Base-by-base conservation (phyloP, 805 yeast genomes). In the Saccharomyces eubayanus region DNA sequence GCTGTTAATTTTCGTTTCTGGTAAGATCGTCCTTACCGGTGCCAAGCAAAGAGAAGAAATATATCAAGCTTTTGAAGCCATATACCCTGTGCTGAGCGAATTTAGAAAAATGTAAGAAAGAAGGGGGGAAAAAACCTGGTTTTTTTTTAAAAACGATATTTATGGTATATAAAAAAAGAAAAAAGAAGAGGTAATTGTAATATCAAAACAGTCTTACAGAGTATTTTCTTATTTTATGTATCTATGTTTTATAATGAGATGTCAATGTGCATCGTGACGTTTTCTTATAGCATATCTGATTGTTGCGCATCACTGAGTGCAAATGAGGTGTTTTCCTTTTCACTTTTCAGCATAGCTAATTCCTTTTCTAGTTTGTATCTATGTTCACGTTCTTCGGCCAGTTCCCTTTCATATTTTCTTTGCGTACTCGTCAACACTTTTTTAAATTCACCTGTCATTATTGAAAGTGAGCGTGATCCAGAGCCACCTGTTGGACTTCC, bases 11-110 rank as follows among this genome's bases (percentile, higher is more conserved):
- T 94, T 94, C 71, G 99, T 94, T 50, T 87, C 96, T 29, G 99
- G 99, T 31, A 94, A 94, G 72, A 94, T 94, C 73, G 99, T 94
- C 51, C 77, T 94, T 62, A 94, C 99, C 6, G 99, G 99, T 77
- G 99, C 99, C 20, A 94, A 94, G 72, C 97, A 94, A 73, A 86
- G 99, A 72, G 98, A 94, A 71, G 99, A 94, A 72, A 94, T 94
- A 59, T 94, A 94, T 69, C 96, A 91, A 64, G 99, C 99, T 5
- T 94, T 94, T 71, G 99, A 92, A 71, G 96, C 97, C 56, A 94
- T 94, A 51, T 94, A 92, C 72, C 99, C 99, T 50, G 99, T 94
- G 72, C 79, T 94, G 78, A 91, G 95, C 76, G 98, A 94, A 78
- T 94, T 92, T 77, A 84, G 98, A 71, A 94, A 94, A 72, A 65